Base-by-base conservation (phyloP, 2,329 filamentous ascomycete genomes). In the Escovopsis sp. region DNA sequence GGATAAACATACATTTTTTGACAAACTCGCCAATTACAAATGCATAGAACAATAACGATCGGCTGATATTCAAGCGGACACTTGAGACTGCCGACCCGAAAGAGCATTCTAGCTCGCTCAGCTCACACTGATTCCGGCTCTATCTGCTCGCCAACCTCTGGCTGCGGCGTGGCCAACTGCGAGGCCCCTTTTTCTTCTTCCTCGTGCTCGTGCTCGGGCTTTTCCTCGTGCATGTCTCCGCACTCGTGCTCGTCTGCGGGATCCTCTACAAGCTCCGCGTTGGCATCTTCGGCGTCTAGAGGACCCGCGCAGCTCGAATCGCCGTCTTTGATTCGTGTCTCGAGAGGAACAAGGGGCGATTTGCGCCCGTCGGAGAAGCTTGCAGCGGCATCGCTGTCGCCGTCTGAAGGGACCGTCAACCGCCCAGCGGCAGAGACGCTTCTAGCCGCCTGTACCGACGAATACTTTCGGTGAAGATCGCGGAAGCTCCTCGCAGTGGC, bases 401-500 rank as follows among this genome's bases (percentile, higher is more conserved):
- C 72, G 44, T 76, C 74, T 2, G 69, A 73, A 3, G 69, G 69
- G 26, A 72, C 60, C 1, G 61, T 60, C 32, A 74, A 56, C 43
- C 57, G 59, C 5, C 64, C 66, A 12, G 62, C 62, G 12, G 60
- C 59, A 1, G 60, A 59, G 4, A 55, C 56, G 37, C 61, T 61
- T 48, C 67, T 66, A 36, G 66, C 61, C 26, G 65, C 62, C 43
- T 73, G 68, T 7, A 69, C 67, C 1, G 71, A 68, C 12, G 73
- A 72, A 54, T 73, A 77, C 50, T 74, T 77, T 36, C 72, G 64
- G 51, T 79, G 73, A 30, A 80, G 61, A 34, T 80, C 74, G 34
- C 73, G 68, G 53, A 80, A 80, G 51, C 78, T 83, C 51, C 70
- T 66, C 1, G 76, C 76, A 3, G 80, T 82, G 15, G 77, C 73